Base-by-base conservation (phyloP, 768 basidiomycete species). In the Calvatia gigantea region DNA sequence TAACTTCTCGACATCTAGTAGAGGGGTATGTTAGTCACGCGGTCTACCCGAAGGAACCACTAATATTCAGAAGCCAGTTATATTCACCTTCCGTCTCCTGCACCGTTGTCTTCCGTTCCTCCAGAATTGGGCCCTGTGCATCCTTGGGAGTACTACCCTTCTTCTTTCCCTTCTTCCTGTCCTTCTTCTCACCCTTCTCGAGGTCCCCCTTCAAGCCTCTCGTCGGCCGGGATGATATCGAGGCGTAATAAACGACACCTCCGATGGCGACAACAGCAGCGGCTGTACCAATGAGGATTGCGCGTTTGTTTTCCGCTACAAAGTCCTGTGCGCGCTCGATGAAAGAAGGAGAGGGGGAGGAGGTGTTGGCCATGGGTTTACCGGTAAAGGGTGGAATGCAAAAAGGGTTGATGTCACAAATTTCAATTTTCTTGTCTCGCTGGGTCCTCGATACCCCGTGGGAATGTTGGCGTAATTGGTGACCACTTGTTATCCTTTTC, bases 231-330 rank as follows among this genome's bases (percentile, higher is more conserved):
- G n/a, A n/a, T n/a, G 86, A 82, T 47, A 82, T 75, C 14, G 85
- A 81, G 35, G 82, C 83, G 72, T 87, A 88, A 69, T 91, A 94
- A 28, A 85, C 89, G 33, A 82, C 85, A 27, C 87, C 88, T 43
- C 87, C 86, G 27, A 83, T 83, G 38, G 86, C 89, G 60, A 86
- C 70, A 33, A 81, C 78, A 15, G 85, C 88, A 0, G 85, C 87
- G 0, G 86, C 88, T 2, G 89, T 78, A 3, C 89, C 83, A 60
- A 94, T 73, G 38, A 90, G 66, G 19, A 93, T 68, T n/a, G 80
- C 83, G 56, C 84, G 83, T 75, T 84, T 91, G 74, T 96, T 83
- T 62, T 94, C 90, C 0, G 82, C 75, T 60, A 92, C 77, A 64
- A 89, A 87, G 63, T 74, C 70, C 41, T 86, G 83, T 11, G 87